A percentile compares a stretch with the other conserved stretches of the same genome.
Conservation (phyloP, 2,329 filamentous ascomycete species). For the Fusarium humuli region DNA sequence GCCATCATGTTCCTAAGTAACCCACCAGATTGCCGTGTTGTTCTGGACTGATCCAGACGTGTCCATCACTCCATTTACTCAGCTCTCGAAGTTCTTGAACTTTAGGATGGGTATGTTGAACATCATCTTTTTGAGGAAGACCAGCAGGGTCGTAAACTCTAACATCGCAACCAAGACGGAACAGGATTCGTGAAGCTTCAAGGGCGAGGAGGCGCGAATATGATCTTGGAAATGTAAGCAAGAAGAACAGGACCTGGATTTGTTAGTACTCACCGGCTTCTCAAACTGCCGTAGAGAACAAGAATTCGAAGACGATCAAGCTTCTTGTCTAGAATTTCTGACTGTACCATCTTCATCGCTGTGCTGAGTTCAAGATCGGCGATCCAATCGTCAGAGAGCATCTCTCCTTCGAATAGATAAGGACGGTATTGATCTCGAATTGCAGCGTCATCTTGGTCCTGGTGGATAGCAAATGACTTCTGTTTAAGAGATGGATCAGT, state of each 20-base stretch:
- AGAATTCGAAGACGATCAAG: constrained; percentile 4
- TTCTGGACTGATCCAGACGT: background rate
- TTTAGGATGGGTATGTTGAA: background rate
- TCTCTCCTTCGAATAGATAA: background rate
- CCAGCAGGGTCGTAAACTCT: background rate
- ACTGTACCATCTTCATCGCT: background rate
- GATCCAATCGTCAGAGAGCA: background rate
- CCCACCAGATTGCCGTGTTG: constrained; percentile 1
- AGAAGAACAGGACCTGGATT: too few relatives aligned
- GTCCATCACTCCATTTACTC: background rate
- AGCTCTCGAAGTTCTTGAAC: background rate
- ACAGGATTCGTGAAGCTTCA: background rate
- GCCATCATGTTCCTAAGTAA: too few relatives aligned
- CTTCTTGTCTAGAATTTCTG: background rate
- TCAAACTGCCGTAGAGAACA: constrained; percentile 4
- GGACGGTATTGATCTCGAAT: background rate
- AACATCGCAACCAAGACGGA: background rate
- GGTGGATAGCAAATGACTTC: background rate
- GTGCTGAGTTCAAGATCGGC: background rate
- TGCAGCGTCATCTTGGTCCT: background rate
- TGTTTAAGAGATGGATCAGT: background rate
- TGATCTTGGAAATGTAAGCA: background rate
- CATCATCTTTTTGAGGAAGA: background rate
- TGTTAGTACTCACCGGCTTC: background rate
- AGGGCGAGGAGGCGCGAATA: background rate